Conservation (phyloP, 805 yeast genomes). For the Suhomyces kilbournensis region DNA sequence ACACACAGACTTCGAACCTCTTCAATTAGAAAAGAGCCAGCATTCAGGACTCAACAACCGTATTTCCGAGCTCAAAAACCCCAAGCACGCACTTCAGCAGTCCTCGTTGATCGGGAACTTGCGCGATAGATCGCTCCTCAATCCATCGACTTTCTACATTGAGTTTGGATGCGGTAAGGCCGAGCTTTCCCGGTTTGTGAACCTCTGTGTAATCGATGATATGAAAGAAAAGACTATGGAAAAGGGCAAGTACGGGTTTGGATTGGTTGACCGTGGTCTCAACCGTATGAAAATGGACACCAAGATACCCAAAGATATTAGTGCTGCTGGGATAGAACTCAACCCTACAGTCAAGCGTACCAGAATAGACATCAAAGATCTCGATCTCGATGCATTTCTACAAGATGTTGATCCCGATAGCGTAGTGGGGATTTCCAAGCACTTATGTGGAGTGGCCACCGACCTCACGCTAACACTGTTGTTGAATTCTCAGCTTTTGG, state of each 20-base stretch:
- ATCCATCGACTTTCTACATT: constrained; percentile 38
- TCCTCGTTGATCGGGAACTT: constrained; percentile 74
- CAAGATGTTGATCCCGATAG: constrained; percentile 16
- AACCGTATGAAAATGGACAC: constrained; percentile 76
- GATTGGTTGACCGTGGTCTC: constrained; percentile 73
- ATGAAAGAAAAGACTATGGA: background rate
- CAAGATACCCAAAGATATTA: constrained; percentile 57
- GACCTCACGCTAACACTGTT: constrained; percentile 76
- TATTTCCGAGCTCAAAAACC: constrained; percentile 49
- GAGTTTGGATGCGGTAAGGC: constrained; percentile 95
- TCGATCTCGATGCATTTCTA: constrained; percentile 49
- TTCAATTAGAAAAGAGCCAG: constrained; percentile 12
- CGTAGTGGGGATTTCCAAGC: constrained; percentile 75
- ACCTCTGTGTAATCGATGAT: constrained; percentile 31
- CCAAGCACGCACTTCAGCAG: constrained; percentile 82
- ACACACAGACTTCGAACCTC: constrained; percentile 13
- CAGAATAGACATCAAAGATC: constrained; percentile 78
- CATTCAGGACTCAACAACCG: constrained; percentile 39
- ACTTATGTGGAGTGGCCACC: constrained; percentile 91
- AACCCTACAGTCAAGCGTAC: constrained; percentile 46
- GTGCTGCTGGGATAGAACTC: constrained; percentile 5
- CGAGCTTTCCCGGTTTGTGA: constrained; percentile 69
- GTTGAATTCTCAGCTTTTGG: constrained; percentile 31
- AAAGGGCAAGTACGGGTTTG: constrained; percentile 35
- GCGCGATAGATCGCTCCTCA: constrained; percentile 38